phyloP scores from a whole-genome alignment of 768 basidiomycete species.

The Hypholoma fasciculare region DNA sequence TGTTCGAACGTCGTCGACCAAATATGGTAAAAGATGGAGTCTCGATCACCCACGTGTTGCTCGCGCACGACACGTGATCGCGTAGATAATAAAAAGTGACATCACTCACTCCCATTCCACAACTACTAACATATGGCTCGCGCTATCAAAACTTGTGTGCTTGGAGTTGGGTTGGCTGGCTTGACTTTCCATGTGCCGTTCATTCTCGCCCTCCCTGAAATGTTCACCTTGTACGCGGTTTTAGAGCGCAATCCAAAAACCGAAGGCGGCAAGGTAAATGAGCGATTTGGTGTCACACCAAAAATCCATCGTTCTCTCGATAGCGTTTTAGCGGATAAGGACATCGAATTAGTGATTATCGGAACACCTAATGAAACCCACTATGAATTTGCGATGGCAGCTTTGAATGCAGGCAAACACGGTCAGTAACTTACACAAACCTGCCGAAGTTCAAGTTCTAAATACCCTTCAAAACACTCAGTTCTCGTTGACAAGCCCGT shows the following conservation, averaged over 20 bases:
- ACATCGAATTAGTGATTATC: constrained; percentile 69
- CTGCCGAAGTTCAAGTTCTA: background rate
- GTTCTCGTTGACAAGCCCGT: constrained; percentile 84
- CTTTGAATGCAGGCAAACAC: constrained; percentile 70
- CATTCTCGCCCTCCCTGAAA: constrained; percentile 66
- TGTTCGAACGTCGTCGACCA: constrained; percentile 17
- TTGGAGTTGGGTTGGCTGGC: constrained; percentile 77
- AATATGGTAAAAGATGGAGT: background rate
- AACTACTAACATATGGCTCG: constrained; percentile 28
- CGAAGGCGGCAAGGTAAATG: constrained; percentile 63
- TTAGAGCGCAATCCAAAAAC: constrained; percentile 68
- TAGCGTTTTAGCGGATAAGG: constrained; percentile 57
- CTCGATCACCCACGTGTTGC: constrained; percentile 13
- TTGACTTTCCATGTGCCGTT: constrained; percentile 83
- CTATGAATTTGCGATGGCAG: constrained; percentile 63
- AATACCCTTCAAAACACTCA: constrained; percentile 17
- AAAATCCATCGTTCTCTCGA: constrained; percentile 64
- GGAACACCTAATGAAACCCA: constrained; percentile 78
- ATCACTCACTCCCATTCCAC: background rate
- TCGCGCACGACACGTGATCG: constrained; percentile 8
- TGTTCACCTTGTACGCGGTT: constrained; percentile 74
- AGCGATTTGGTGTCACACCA: constrained; percentile 57
- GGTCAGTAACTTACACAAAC: constrained; percentile 34
- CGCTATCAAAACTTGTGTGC: constrained; percentile 68
- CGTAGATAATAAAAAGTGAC: background rate